Conservation (phyloP, 345 rosid species). For the Passiflora organensis region DNA sequence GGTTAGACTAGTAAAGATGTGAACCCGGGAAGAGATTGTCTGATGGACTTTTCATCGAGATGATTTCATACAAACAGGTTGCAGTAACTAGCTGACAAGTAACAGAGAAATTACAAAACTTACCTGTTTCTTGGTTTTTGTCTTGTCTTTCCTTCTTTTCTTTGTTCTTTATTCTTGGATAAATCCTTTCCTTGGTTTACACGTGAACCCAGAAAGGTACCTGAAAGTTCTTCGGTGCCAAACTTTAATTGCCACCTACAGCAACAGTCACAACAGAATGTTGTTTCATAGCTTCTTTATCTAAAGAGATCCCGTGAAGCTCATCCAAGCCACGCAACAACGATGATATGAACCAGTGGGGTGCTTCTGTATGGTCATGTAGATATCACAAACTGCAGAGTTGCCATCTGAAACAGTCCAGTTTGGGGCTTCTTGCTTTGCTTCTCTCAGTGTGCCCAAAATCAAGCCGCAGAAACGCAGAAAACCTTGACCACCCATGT, state of each 20-base stretch:
- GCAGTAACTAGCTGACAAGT: no score
- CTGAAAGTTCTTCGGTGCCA: not conserved
- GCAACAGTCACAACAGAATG: not conserved
- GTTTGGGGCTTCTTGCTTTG: not conserved
- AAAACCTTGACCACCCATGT: no score
- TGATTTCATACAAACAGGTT: no score
- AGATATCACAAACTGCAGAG: not conserved
- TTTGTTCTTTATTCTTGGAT: not conserved
- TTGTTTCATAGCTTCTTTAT: not conserved
- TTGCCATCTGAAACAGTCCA: not conserved
- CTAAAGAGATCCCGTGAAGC: not conserved
- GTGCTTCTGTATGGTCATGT: not conserved
- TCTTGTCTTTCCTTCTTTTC: not conserved
- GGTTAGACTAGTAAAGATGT: no score
- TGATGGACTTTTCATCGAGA: no score
- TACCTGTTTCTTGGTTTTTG: not conserved
- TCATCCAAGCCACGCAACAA: no score
- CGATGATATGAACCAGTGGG: no score
- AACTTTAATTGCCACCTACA: not conserved
- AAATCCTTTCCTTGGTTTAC: not conserved
- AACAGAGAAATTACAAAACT: not conserved
- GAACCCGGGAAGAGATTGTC: no score
- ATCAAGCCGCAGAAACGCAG: slow-evolving; percentile 15
- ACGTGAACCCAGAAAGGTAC: not conserved
- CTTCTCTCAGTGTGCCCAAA: slow-evolving; percentile 7